Conservation (phyloP, 1,284 basidiomycete genomes). For the Neotropicomus parvogracilis region DNA sequence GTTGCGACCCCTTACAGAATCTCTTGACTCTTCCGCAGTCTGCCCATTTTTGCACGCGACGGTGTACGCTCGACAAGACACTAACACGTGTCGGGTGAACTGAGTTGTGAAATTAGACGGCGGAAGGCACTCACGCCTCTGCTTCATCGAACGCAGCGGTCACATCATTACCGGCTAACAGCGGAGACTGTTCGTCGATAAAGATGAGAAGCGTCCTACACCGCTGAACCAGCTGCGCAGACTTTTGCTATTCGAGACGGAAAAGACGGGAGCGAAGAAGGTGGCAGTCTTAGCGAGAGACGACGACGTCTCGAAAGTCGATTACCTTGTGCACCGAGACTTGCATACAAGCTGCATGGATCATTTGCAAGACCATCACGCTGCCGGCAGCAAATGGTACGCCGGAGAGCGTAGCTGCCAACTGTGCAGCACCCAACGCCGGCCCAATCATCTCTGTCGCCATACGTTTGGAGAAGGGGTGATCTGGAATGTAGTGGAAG, state of each 20-base stretch:
- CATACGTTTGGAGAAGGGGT: slow-evolving; percentile 19
- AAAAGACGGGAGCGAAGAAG: background rate
- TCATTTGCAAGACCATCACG: slow-evolving; percentile 40
- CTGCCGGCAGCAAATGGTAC: slow-evolving; percentile 43
- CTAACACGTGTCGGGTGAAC: slow-evolving; percentile 25
- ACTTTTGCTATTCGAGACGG: slow-evolving; percentile 36
- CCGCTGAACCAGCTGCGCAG: slow-evolving; percentile 38
- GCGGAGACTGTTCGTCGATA: slow-evolving; percentile 38
- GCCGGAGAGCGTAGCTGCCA: slow-evolving; percentile 41
- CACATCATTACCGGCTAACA: slow-evolving; percentile 40
- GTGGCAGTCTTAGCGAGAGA: slow-evolving; percentile 7
- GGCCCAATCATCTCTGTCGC: slow-evolving; percentile 24
- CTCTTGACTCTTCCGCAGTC: slow-evolving; percentile 35
- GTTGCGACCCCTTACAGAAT: slow-evolving; percentile 34
- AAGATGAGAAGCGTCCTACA: slow-evolving; percentile 39
- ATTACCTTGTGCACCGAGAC: slow-evolving; percentile 45
- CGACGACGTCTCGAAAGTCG: background rate
- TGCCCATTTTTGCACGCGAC: slow-evolving; percentile 37
- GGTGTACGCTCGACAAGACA: slow-evolving; percentile 37
- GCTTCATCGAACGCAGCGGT: slow-evolving; percentile 42
- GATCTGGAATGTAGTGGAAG: slow-evolving; percentile 1
- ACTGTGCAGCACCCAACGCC: slow-evolving; percentile 34
- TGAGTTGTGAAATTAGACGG: background rate
- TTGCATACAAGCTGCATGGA: slow-evolving; percentile 41
- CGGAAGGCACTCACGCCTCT: slow-evolving; percentile 35